These are phyloP conservation scores for Aspergillus olivimuriae DNA, from an alignment of 495 filamentous ascomycete genomes.

Conservation along the genomic window DNA sequence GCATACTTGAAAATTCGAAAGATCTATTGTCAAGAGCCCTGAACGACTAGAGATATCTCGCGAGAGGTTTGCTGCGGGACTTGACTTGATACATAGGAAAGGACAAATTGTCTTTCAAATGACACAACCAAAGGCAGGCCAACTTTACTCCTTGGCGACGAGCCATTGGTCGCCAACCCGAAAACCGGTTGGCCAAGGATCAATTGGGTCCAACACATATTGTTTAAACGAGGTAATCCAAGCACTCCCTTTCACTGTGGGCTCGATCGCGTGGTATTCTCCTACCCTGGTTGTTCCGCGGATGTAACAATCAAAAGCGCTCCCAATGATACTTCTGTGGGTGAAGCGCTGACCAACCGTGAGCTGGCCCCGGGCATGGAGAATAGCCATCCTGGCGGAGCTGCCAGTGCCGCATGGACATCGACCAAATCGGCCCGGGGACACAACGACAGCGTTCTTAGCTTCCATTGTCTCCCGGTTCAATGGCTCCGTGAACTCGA, in stretches of 20 bases:
- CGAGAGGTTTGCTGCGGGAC: too few relatives aligned
- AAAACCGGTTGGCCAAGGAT: constrained; percentile 20
- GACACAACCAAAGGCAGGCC: too few relatives aligned
- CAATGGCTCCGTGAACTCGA: constrained; percentile 8
- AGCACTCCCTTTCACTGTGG: constrained; percentile 22
- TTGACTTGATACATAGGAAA: too few relatives aligned
- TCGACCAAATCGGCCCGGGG: constrained; percentile 19
- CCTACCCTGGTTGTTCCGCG: constrained; percentile 11
- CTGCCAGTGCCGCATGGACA: constrained; percentile 21
- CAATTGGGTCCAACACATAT: constrained; percentile 15
- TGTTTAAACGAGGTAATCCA: constrained; percentile 19
- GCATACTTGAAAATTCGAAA: too few relatives aligned
- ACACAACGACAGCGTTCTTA: constrained; percentile 15
- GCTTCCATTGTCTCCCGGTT: constrained; percentile 3
- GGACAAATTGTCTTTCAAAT: too few relatives aligned
- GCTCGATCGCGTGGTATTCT: constrained; percentile 12
- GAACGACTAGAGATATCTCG: too few relatives aligned
- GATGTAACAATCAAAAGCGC: constrained; percentile 15
- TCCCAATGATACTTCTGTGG: constrained; percentile 21
- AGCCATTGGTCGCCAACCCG: constrained; percentile 23
- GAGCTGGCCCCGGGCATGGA: constrained; percentile 16
- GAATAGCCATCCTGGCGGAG: constrained; percentile 18
- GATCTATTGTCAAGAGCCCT: too few relatives aligned
- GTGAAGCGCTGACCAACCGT: constrained; percentile 11
- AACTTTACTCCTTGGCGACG: constrained; percentile 1